Evolutionary conservation across 2,329 filamentous ascomycete species (phyloP), one percentile per base, ranked within the genome.

Genomic region (Fusarium domesticum): DNA sequence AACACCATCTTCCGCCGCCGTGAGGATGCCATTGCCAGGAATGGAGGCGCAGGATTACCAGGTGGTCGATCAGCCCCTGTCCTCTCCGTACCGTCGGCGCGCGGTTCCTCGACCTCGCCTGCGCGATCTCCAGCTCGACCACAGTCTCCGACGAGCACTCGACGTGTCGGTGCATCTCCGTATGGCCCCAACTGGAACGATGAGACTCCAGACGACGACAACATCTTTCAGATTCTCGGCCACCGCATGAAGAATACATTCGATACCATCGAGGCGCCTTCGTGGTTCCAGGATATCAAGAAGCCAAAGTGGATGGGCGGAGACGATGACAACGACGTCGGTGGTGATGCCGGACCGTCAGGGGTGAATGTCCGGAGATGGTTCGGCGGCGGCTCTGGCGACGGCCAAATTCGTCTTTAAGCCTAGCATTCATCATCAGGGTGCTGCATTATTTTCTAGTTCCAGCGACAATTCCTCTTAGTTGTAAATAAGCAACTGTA

Each of bases 211-310:
- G 84, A 87, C 23, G 83, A 90, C 12, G 87, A 89, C 42, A 89
- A 84, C 53, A 89, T 96, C 65, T 90, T 97, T 61, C 80, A 87
- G 54, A 84, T 85, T 25, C 82, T 97, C 49, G 83, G 87, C 0
- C 87, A 95, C 62, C 78, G 92, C 28, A 84, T 98, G 57, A 87
- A 84, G 67, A 98, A 98, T 61, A 97, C 93, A 0, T 81, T 97
- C 40, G 92, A 97, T 49, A 86, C 83, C 0, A 77, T 89, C 2
- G 85, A 90, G 40, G 77, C 84, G 20, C 92, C 93, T 0, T 83
- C 83, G 52, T 97, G 91, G 90, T 72, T 96, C 51, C 78, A 83
- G 56, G 85, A 78, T 7, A 80, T 91, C 66, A 88, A 84, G 66
- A 81, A 84, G 61, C 89, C 89, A 5, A 85, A 83, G 58, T 95